Evolutionary conservation across 1,284 basidiomycete species (phyloP), one percentile per base, ranked within the genome.

Genomic region (Hypsizygus ulmarius): DNA sequence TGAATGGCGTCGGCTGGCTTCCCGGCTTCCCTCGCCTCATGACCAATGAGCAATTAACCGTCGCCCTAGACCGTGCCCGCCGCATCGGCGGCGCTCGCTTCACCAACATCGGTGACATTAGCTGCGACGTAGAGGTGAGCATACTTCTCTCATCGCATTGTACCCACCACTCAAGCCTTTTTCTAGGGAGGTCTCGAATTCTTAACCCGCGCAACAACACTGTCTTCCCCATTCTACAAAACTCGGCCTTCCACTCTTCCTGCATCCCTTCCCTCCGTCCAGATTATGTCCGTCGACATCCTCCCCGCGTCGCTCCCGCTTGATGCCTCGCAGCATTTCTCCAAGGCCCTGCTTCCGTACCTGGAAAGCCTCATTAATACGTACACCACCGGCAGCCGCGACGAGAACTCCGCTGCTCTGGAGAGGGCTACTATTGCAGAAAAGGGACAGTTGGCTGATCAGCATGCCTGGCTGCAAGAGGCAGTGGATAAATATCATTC

Each of bases 261-360:
- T 1, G 56, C 66, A 0, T 62, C 76, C 43, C 69, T 82, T 2
- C 79, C 81, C 0, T 71, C 75, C 0, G 75, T 91, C 3, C 80
- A 87, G 43, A 81, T 94, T 59, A 91, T 93, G 79, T 81, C 88
- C 0, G 86, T 93, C 42, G 93, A 96, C 60, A 95, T 96, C 55
- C 78, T 95, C 2, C 93, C 93, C 0, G 80, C 92, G 0, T 81
- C 87, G 45, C 75, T 96, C 11, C 88, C 92, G 16, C 69, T 81
- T 39, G 92, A 95, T 56, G 87, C 92, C 5, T 91, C 89, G 0
- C 61, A 72, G 28, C 81, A 88, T 55, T 96, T 96, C 65, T 87
- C 86, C 5, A 59, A 65, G 0, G 78, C 73, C 4, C 69, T 94
- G 12, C 54, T 77, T 39, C 87, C 87, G 3, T 93, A 93, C 61